phyloP scores from a whole-genome alignment of 306 rosid genomes.

The Quercus engelmannii region DNA sequence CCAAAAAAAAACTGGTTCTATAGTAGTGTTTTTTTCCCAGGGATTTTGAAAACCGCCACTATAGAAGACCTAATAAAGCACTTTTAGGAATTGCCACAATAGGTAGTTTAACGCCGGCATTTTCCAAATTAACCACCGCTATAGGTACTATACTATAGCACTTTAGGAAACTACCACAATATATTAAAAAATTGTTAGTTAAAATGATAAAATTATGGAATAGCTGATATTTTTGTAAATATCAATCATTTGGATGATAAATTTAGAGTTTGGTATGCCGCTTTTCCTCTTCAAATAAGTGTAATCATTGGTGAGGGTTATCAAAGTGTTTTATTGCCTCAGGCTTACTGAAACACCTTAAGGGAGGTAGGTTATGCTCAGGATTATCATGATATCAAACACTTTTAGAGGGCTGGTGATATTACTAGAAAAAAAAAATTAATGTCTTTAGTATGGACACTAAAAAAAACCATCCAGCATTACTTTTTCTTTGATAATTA shows the following conservation, averaged over 20 bases:
- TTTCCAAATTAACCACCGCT: too few species aligned
- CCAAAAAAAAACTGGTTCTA: too few species aligned
- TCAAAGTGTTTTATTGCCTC: not conserved
- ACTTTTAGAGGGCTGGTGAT: slow-evolving; percentile 9
- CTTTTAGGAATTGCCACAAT: too few species aligned
- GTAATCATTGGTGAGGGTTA: not conserved
- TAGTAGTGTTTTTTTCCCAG: too few species aligned
- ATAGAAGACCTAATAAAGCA: too few species aligned
- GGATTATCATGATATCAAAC: not conserved
- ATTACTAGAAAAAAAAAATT: not conserved
- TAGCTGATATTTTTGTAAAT: not conserved
- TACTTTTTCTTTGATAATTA: not conserved
- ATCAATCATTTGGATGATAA: too few species aligned
- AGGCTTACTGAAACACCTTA: too few species aligned
- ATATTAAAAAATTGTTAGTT: not conserved
- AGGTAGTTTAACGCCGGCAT: too few species aligned
- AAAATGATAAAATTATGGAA: not conserved
- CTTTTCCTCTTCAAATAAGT: not conserved
- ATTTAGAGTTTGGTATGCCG: too few species aligned
- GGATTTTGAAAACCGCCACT: too few species aligned
- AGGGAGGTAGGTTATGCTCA: not conserved
- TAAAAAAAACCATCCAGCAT: not conserved
- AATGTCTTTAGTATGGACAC: not conserved
- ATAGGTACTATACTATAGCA: too few species aligned
- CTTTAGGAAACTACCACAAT: too few species aligned